Base-by-base conservation (phyloP, 768 basidiomycete genomes). In the Leccinum fibrillosum region DNA sequence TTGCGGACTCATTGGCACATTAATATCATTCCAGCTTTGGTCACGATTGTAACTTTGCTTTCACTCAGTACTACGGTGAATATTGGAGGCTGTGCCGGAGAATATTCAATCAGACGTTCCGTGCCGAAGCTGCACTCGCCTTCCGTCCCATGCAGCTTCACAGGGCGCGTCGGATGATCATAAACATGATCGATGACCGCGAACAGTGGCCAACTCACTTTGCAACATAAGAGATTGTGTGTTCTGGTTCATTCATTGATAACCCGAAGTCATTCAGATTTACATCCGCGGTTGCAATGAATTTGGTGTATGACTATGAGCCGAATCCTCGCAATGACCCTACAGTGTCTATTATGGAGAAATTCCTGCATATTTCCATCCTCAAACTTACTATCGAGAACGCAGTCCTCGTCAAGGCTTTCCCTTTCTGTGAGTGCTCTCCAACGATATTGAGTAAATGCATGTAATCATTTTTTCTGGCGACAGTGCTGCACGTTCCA, bases 201-300 rank as follows among this genome's bases (percentile, higher is more conserved):
- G 35, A 53, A 0, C 23, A 23, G 26, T 49, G 34, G 13, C 7
- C 5, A 3, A 25, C 35, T 1, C 39, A 54, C 1, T 32, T 23
- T 26, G 42, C 50, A 1, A 63, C 50, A 42, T 62, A 15, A 53
- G 57, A 6, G 13, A 15, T n/a, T 19, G 28, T 7, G 11, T 1
- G 4, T 0, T n/a, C 4, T 6, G 1, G 6, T 30, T 28, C 1
- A 7, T 30, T 23, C 2, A 2, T 34, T 23, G 13, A 11, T 23
- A 26, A 26, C 26, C 26, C 26, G 7, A 26, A 26, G 1, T 26
- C 26, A 26, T 26, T 0, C 1, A 26, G 26, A 26, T 26, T 26
- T 26, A 7, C 26, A 26, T 26, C 26, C 26, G 26, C 71, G 64
- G 71, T 77, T 44, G 62, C 65, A 1, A 55, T 68, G 45, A 53